Evolutionary conservation across 495 filamentous ascomycete genomes (phyloP).

Genomic region (Hypoxylon fragiforme): DNA sequence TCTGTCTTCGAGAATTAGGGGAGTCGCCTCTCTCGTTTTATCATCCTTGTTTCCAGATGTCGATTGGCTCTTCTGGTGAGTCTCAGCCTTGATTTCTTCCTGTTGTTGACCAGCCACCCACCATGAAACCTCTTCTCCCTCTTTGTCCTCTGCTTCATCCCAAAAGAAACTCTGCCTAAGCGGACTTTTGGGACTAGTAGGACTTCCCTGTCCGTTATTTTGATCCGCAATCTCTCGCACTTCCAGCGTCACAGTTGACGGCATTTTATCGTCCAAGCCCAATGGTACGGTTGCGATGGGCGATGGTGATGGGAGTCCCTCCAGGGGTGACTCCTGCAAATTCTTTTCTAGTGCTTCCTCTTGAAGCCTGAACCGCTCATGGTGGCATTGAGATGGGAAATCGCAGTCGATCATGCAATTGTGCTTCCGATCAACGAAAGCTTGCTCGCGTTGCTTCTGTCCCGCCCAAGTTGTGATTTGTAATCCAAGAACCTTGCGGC

Average conservation of each 20-base stretch:
- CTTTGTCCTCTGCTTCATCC: slow-evolving; percentile 18
- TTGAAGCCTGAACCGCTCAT: slow-evolving; percentile 30
- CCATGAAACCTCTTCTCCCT: slow-evolving; percentile 5
- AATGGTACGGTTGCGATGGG: background rate
- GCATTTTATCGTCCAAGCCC: slow-evolving; percentile 21
- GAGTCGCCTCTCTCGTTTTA: too few relatives aligned
- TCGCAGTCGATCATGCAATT: slow-evolving; percentile 50
- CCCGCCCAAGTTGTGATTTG: slow-evolving; percentile 18
- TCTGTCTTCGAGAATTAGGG: background rate
- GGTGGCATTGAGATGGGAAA: slow-evolving; percentile 48
- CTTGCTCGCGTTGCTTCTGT: slow-evolving; percentile 15
- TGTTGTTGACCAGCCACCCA: slow-evolving; percentile 2
- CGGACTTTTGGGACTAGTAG: slow-evolving; percentile 25
- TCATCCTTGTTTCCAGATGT: too few relatives aligned
- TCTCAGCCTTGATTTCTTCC: slow-evolving; percentile 1
- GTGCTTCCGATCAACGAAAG: slow-evolving; percentile 32
- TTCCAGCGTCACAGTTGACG: slow-evolving; percentile 6
- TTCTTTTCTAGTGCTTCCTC: slow-evolving; percentile 16
- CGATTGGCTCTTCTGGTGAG: background rate
- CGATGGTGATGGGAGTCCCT: slow-evolving; percentile 3
- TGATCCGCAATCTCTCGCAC: slow-evolving; percentile 2
- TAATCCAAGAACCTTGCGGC: slow-evolving; percentile 38
- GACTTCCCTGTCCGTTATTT: background rate
- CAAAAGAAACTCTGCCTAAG: slow-evolving; percentile 20
- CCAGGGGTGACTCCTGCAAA: slow-evolving; percentile 1